Conservation (phyloP, 768 basidiomycete genomes). For the Jaapia argillacea region DNA sequence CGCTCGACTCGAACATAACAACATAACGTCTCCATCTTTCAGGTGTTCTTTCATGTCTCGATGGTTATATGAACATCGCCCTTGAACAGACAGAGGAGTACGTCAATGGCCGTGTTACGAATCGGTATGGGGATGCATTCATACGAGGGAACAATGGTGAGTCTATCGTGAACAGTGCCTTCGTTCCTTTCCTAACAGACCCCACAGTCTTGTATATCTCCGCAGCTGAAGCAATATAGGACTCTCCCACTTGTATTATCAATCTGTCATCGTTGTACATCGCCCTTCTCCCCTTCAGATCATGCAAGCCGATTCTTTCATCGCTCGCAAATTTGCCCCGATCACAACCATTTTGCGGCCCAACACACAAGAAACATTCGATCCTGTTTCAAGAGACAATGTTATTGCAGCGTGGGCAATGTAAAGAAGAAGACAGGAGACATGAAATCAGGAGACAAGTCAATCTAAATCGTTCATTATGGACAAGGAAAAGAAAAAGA, state of each 20-base stretch:
- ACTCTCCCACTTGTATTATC: not conserved
- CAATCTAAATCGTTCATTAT: no score
- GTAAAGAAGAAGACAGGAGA: no score
- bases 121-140: slow-evolving; percentile 91
- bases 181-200: slow-evolving; percentile 1
- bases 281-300: no score
- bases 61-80: slow-evolving; percentile 99
- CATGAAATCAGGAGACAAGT: no score
- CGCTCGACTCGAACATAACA: not conserved
- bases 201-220: slow-evolving; percentile 68
- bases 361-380: no score
- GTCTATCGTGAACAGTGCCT: slow-evolving; percentile 10
- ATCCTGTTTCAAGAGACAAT: no score
- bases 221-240: slow-evolving; percentile 49
- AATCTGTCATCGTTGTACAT: no score
- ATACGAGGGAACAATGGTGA: slow-evolving; percentile 89
- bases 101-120: slow-evolving; percentile 79
- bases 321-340: no score
- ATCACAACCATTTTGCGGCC: no score
- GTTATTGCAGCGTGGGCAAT: no score
- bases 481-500: no score
- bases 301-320: no score
- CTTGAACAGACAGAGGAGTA: slow-evolving; percentile 96
- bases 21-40: not conserved
- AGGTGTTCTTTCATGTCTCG: slow-evolving; percentile 92